Percentiles rank a stretch among this genome's conserved stretches.
Conservation (phyloP, 73 alveolate species). For the Tetrahymena thermophila region DNA sequence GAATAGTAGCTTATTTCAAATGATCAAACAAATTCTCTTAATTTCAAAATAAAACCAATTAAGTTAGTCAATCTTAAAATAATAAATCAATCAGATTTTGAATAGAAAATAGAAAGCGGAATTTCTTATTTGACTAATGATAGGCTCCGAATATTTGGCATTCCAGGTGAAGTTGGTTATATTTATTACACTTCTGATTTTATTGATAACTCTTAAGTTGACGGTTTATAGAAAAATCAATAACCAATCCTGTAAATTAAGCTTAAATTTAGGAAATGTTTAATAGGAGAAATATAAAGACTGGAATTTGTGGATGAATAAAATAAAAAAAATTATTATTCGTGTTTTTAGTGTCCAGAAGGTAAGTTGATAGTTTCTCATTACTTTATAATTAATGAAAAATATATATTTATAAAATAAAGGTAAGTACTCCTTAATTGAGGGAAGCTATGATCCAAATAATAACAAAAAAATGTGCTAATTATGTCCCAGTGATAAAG, state of each 20-base stretch:
- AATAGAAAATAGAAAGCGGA: not conserved
- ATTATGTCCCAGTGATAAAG: not conserved
- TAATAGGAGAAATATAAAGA: not conserved
- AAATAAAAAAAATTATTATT: not conserved
- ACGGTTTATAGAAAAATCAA: not conserved
- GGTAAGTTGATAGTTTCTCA: not conserved
- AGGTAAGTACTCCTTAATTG: not conserved
- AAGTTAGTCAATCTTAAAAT: not conserved
- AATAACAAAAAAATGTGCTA: not conserved
- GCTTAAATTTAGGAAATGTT: not conserved
- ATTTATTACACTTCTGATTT: not conserved
- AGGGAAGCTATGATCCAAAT: not conserved
- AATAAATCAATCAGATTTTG: not conserved
- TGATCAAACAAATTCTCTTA: not conserved
- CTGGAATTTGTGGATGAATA: not conserved
- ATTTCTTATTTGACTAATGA: not conserved
- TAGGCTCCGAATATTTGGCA: not conserved
- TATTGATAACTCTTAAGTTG: not conserved
- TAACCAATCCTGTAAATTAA: not conserved
- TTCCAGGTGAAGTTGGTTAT: not conserved
- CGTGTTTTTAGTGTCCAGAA: not conserved
- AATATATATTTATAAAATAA: not conserved
- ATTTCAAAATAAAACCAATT: not conserved
- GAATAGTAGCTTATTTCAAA: not conserved
- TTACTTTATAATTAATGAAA: not conserved